Conservation (phyloP, 495 filamentous ascomycete genomes). For the Halenospora varia region DNA sequence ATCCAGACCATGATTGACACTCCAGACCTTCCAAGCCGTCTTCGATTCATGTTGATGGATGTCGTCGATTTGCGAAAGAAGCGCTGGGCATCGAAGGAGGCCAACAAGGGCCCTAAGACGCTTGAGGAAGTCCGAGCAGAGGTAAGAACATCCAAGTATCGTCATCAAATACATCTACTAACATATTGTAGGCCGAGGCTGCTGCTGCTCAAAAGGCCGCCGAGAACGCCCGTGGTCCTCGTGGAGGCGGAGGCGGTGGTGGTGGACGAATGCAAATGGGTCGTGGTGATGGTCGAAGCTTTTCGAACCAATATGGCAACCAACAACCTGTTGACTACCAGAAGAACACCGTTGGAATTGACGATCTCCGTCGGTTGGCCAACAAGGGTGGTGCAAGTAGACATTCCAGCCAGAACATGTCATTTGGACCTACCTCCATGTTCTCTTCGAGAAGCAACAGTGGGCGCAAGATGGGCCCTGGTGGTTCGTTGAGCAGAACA, state of each 20-base stretch:
- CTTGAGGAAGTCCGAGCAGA: slow-evolving; percentile 86
- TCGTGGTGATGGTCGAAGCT: slow-evolving; percentile 81
- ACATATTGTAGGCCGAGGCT: slow-evolving; percentile 52
- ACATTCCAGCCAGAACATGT: slow-evolving; percentile 55
- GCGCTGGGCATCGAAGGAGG: slow-evolving; percentile 81
- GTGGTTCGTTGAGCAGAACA: slow-evolving; percentile 61
- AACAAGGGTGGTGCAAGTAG: slow-evolving; percentile 45
- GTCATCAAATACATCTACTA: not conserved
- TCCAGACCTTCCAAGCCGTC: slow-evolving; percentile 74
- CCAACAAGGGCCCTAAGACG: slow-evolving; percentile 92
- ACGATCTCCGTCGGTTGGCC: slow-evolving; percentile 78
- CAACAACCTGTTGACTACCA: slow-evolving; percentile 63
- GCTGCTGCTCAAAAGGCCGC: slow-evolving; percentile 63
- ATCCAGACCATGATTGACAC: slow-evolving; percentile 77
- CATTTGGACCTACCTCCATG: slow-evolving; percentile 76
- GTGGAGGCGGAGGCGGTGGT: slow-evolving; percentile 43
- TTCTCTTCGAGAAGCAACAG: slow-evolving; percentile 78
- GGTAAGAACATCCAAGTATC: slow-evolving; percentile 39
- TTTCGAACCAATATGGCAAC: slow-evolving; percentile 59
- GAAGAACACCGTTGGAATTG: slow-evolving; percentile 78
- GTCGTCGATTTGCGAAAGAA: slow-evolving; percentile 74
- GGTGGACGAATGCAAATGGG: slow-evolving; percentile 63
- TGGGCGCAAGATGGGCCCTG: slow-evolving; percentile 72
- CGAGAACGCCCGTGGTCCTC: slow-evolving; percentile 56
- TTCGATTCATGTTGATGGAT: slow-evolving; percentile 96